phyloP scores from a whole-genome alignment of 176 grass and related monocot genomes.

The Themeda triandra region DNA sequence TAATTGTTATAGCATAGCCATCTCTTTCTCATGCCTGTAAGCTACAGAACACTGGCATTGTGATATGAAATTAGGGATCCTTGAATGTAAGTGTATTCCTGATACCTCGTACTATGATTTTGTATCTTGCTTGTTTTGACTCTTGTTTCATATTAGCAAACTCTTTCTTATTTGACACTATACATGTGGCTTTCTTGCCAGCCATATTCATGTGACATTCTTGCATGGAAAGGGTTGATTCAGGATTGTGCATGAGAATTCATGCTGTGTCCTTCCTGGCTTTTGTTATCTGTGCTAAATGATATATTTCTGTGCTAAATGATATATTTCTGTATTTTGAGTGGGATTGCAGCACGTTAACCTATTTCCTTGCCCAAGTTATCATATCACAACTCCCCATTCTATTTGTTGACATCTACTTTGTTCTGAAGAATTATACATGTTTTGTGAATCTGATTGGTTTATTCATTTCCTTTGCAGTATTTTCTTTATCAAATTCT shows the following conservation, averaged over 20 bases:
- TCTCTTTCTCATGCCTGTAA: neutral
- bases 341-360: neutral
- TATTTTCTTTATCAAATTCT: slow-evolving; percentile 99
- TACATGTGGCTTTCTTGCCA: neutral
- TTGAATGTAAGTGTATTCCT: neutral
- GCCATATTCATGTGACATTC: neutral
- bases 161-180: neutral
- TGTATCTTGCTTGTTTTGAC: neutral
- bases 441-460: slow-evolving; percentile 20
- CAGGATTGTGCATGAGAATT: neutral
- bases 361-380: neutral
- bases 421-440: neutral
- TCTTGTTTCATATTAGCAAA: neutral
- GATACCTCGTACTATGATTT: neutral
- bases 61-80: neutral
- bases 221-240: slow-evolving; percentile 2
- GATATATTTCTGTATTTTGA: slow-evolving; percentile 3
- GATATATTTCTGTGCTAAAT: too few relatives aligned
- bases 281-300: slow-evolving; percentile 1
- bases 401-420: neutral
- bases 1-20: neutral
- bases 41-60: neutral
- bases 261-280: neutral
- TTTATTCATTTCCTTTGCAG: slow-evolving; percentile 45
- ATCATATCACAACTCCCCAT: neutral